Base-by-base conservation (phyloP, 2,329 filamentous ascomycete genomes). In the Trichoderma aggressivum region DNA sequence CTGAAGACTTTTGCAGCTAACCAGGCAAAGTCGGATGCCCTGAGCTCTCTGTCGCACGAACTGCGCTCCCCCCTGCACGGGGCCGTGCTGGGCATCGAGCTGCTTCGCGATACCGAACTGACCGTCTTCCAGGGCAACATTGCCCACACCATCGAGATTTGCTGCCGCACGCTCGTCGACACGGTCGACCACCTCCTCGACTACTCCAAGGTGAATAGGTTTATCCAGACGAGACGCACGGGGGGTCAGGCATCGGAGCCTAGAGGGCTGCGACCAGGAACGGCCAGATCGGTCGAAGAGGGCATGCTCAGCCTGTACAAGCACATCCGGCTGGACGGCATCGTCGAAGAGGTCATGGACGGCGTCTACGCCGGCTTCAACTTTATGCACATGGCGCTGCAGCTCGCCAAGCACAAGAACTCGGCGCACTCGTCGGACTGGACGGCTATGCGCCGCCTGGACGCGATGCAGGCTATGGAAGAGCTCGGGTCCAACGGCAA, bases 11-110 rank as follows among this genome's bases (percentile, higher is more conserved):
- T 78, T 11, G 75, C 78, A 7, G 80, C 81, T 0, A 82, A 85
- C 47, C 84, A 81, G 67, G 85, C 86, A 28, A 89, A 89, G 75
- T 85, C 85, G 2, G 87, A 89, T 70, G 86, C 89, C 36, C 83
- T 91, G 12, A 86, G 86, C 1, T 89, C 86, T 1, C 84, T 91
- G 3, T 88, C 86, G 3, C 89, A 91, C 75, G 89, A 91, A 75
- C 78, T 91, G 16, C 82, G 89, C 7, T 89, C 86, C 1, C 89
- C 89, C 0, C 79, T 91, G 1, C 88, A 91, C 70, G 89, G 88
- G 3, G 85, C 90, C 36, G 79, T 90, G 0, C 84, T 86, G 0
- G 87, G 81, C 68, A 82, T 83, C 1, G 87, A 89, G 73, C 77
- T 89, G 5, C 75, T 90, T 0, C 82, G 84, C 7, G 86, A 88